These are phyloP conservation scores for Candida namnaoensis DNA, from an alignment of 805 yeast genomes.

Conservation along the genomic window DNA sequence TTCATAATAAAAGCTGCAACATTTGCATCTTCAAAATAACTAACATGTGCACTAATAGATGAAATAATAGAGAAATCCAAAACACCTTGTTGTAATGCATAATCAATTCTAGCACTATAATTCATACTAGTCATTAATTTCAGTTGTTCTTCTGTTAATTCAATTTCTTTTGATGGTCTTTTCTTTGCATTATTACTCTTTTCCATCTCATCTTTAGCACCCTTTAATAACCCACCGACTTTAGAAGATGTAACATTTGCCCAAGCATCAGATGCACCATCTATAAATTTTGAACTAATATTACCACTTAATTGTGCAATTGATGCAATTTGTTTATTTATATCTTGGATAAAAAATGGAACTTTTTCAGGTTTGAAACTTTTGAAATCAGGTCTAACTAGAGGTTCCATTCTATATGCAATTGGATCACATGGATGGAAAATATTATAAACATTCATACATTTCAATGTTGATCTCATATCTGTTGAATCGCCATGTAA, in stretches of 20 bases:
- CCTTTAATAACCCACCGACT: neutral
- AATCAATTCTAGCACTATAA: conserved; percentile 74
- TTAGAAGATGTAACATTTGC: conserved; percentile 1
- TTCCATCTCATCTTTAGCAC: neutral
- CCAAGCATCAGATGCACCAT: conserved; percentile 8
- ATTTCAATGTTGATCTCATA: conserved; percentile 33
- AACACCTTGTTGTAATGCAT: conserved; percentile 66
- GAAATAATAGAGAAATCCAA: conserved; percentile 74
- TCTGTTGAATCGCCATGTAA: conserved; percentile 5
- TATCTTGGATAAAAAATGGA: conserved; percentile 38
- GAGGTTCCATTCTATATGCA: conserved; percentile 84
- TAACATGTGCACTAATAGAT: conserved; percentile 81
- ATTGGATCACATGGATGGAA: conserved; percentile 92
- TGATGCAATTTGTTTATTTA: conserved; percentile 29
- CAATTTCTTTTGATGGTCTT: conserved; percentile 13
- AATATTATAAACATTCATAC: conserved; percentile 65
- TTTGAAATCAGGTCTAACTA: conserved; percentile 43
- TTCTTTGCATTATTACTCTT: neutral
- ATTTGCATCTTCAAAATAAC: conserved; percentile 81
- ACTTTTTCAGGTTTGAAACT: conserved; percentile 45
- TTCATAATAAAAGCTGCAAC: conserved; percentile 70
- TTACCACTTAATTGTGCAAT: conserved; percentile 25
- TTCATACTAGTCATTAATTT: conserved; percentile 43
- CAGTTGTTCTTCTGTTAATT: conserved; percentile 19
- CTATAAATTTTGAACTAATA: conserved; percentile 1